Evolutionary conservation across 1,139 yeast genomes (phyloP).

Genomic region (Lodderomyces metapsilosis): DNA sequence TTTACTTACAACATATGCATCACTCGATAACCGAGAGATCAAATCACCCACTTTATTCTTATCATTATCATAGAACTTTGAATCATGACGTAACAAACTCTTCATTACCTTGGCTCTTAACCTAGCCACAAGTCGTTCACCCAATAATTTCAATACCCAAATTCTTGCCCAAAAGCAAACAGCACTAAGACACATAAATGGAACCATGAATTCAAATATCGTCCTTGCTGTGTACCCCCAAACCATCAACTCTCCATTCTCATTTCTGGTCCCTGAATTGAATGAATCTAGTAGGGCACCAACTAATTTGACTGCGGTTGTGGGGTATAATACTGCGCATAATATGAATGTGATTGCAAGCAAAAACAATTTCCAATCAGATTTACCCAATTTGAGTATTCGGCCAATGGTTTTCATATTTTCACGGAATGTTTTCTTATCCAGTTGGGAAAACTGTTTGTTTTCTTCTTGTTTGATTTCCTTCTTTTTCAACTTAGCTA

Average conservation of each 20-base stretch:
- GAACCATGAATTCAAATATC: constrained; percentile 44
- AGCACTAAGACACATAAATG: constrained; percentile 46
- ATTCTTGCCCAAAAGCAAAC: constrained; percentile 51
- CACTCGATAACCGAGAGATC: constrained; percentile 52
- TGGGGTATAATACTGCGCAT: constrained; percentile 48
- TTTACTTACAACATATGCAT: constrained; percentile 51
- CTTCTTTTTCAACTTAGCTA: constrained; percentile 25
- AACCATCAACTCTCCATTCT: constrained; percentile 39
- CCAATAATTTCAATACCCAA: constrained; percentile 46
- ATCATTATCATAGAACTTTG: constrained; percentile 50
- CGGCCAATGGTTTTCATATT: constrained; percentile 38
- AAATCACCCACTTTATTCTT: constrained; percentile 58
- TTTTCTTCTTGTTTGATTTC: constrained; percentile 35
- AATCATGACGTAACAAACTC: constrained; percentile 49
- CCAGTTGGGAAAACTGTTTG: constrained; percentile 24
- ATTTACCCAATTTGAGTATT: constrained; percentile 39
- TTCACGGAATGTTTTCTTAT: constrained; percentile 30
- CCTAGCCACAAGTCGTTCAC: constrained; percentile 46
- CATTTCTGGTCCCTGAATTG: constrained; percentile 35
- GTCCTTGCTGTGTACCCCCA: constrained; percentile 49
- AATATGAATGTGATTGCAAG: constrained; percentile 43
- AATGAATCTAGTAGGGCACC: constrained; percentile 49
- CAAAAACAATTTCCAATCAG: constrained; percentile 39
- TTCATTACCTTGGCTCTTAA: constrained; percentile 50
- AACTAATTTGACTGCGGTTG: constrained; percentile 46